Base-by-base conservation (phyloP, 495 filamentous ascomycete species). In the Talaromyces thailandensis region DNA sequence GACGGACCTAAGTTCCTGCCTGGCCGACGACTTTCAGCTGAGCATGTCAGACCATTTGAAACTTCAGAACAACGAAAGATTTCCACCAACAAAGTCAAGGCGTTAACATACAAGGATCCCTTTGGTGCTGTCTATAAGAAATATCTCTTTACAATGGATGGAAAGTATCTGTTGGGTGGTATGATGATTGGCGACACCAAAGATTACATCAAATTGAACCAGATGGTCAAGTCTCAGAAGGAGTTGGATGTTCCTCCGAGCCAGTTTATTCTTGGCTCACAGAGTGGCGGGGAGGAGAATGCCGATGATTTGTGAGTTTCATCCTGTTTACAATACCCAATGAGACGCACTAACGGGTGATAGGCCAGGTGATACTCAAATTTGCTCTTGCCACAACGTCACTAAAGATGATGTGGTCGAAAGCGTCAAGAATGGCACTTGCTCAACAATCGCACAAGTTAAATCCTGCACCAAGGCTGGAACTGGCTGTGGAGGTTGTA, bases 121-220 rank as follows among this genome's bases (percentile, higher is more conserved):
- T 96, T 98, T 70, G 82, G 86, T 63, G 87, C 91, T n/a, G 85
- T 96, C 1, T 98, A 98, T 73, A 96, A 98, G 74, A 98, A 98
- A 73, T 98, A 92, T 72, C 75, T 98, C 6, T 96, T 96, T 66
- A 96, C 93, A 2, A 73, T 88, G 69, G 93, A 98, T 69, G 93
- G 93, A 24, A 96, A 96, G 69, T 94, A 91, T 71, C 77, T 98
- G 2, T 84, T 98, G 6, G 93, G 93, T 18, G 93, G 93, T 3
- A 98, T 98, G 93, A 96, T 98, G 89, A 96, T 98, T 62, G 93
- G 93, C 37, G 93, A 98, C 73, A 96, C 92, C 0, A 88, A 83
- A 63, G 93, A 98, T 73, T 98, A 96, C 70, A 83, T 96, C 73
- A 96, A 96, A 68, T 76, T 98, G 45, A 93, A 96, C 6, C 89